Percentiles rank a stretch among this genome's conserved stretches.
phyloP scores from a whole-genome alignment of 176 grass and related monocot species.

The Raddia guianensis region DNA sequence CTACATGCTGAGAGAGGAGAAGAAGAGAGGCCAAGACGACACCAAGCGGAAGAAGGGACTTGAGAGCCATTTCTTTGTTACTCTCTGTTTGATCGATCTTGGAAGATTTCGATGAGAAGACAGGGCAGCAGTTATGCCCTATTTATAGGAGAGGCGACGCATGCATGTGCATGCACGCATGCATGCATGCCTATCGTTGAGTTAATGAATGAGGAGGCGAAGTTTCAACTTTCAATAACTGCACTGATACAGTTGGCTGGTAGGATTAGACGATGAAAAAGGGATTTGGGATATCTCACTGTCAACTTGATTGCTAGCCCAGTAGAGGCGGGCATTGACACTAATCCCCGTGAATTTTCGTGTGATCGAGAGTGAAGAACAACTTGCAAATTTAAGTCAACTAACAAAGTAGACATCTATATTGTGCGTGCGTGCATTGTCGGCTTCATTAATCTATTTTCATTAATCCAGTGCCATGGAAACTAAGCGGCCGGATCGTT shows the following conservation, averaged over 20 bases:
- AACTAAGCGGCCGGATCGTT: no score
- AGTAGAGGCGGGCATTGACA: constrained; percentile 34
- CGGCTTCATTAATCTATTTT: no score
- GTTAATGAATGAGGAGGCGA: not conserved
- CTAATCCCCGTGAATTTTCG: not conserved
- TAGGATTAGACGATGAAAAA: not conserved
- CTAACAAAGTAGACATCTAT: not conserved
- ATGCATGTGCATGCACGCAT: constrained; percentile 1
- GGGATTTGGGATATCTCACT: constrained; percentile 7
- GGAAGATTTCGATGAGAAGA: not conserved
- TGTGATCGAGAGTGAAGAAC: not conserved
- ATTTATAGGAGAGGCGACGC: constrained; percentile 28
- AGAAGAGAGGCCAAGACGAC: constrained; percentile 32
- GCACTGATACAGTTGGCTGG: constrained; percentile 12
- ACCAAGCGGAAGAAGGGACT: constrained; percentile 26
- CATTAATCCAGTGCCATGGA: no score
- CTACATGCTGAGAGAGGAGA: constrained; percentile 3
- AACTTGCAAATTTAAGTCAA: constrained; percentile 17
- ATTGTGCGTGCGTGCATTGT: not conserved
- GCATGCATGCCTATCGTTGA: not conserved
- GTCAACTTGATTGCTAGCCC: constrained; percentile 40
- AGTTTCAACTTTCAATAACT: constrained; percentile 8
- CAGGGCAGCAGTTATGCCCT: not conserved
- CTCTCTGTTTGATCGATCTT: not conserved
- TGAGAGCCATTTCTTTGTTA: not conserved